Percentiles rank a stretch among this genome's conserved stretches.
phyloP scores from a whole-genome alignment of 176 grass and related monocot genomes.

The Calamus simplicifolius region DNA sequence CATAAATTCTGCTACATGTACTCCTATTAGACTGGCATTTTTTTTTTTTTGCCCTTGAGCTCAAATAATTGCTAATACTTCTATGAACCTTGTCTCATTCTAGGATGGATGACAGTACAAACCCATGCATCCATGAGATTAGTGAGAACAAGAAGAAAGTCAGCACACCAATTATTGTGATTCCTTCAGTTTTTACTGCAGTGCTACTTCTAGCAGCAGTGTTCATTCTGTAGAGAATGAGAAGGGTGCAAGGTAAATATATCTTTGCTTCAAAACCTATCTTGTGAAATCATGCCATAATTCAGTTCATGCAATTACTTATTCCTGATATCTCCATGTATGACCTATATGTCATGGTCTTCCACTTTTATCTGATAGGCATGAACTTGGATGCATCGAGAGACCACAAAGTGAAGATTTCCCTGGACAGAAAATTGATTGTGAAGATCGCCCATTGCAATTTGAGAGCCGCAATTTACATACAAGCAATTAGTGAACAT shows the following conservation, averaged over 20 bases:
- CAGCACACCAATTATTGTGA: neutral
- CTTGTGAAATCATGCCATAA: neutral
- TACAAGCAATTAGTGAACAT: slow-evolving; percentile 37
- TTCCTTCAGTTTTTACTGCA: neutral
- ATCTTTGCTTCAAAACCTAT: neutral
- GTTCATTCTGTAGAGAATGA: slow-evolving; percentile 8
- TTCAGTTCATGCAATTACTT: neutral
- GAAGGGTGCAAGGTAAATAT: slow-evolving; percentile 7
- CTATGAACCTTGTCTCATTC: too few relatives aligned
- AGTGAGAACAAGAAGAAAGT: slow-evolving; percentile 2
- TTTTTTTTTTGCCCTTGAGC: too few relatives aligned
- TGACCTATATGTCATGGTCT: neutral
- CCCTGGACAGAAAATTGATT: neutral
- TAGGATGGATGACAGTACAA: too few relatives aligned
- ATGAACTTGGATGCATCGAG: neutral
- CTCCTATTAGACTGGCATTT: too few relatives aligned
- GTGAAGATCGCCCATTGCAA: neutral
- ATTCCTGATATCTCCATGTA: neutral
- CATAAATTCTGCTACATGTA: too few relatives aligned
- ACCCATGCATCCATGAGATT: neutral
- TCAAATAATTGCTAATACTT: too few relatives aligned
- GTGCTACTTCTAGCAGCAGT: slow-evolving; percentile 4
- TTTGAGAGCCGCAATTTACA: slow-evolving; percentile 41
- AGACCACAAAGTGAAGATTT: neutral
- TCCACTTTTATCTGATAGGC: neutral